phyloP scores from a whole-genome alignment of 2,329 filamentous ascomycete species.

The Alternaria burnsii region DNA sequence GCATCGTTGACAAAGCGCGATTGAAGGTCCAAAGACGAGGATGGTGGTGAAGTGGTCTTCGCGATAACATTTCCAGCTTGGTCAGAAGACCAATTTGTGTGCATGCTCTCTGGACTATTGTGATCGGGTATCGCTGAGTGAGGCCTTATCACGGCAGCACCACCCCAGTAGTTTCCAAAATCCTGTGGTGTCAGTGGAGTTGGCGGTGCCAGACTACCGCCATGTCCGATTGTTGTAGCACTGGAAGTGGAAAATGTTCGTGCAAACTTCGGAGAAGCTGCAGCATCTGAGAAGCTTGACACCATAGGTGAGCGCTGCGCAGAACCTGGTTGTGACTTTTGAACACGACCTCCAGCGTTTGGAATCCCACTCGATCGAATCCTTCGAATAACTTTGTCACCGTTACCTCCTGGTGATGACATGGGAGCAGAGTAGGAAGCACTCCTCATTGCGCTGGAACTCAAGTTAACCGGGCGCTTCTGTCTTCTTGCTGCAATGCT shows the following conservation, averaged over 20 bases:
- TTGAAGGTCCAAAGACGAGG: constrained; percentile 53
- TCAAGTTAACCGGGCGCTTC: constrained; percentile 52
- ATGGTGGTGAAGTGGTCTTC: constrained; percentile 56
- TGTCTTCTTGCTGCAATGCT: constrained; percentile 55
- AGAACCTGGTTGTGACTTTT: constrained; percentile 56
- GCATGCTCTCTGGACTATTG: constrained; percentile 52
- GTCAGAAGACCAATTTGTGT: constrained; percentile 49
- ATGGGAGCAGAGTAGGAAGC: constrained; percentile 54
- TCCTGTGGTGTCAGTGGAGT: constrained; percentile 58
- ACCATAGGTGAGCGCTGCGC: constrained; percentile 59
- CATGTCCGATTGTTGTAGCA: constrained; percentile 45
- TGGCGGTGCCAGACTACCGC: constrained; percentile 56
- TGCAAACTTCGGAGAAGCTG: constrained; percentile 56
- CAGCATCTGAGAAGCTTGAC: constrained; percentile 57
- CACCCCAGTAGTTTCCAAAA: constrained; percentile 54
- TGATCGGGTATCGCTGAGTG: constrained; percentile 45
- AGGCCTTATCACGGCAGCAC: constrained; percentile 40
- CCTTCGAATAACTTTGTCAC: constrained; percentile 55
- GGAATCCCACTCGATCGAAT: constrained; percentile 58
- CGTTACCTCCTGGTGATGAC: constrained; percentile 50
- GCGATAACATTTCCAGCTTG: constrained; percentile 41
- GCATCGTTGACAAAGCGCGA: constrained; percentile 41
- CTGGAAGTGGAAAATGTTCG: constrained; percentile 51
- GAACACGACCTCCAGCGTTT: constrained; percentile 56
- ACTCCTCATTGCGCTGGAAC: constrained; percentile 51